Evolutionary conservation across 1,284 basidiomycete species (phyloP), one percentile per base, ranked within the genome.

Genomic region (Malassezia nana): DNA sequence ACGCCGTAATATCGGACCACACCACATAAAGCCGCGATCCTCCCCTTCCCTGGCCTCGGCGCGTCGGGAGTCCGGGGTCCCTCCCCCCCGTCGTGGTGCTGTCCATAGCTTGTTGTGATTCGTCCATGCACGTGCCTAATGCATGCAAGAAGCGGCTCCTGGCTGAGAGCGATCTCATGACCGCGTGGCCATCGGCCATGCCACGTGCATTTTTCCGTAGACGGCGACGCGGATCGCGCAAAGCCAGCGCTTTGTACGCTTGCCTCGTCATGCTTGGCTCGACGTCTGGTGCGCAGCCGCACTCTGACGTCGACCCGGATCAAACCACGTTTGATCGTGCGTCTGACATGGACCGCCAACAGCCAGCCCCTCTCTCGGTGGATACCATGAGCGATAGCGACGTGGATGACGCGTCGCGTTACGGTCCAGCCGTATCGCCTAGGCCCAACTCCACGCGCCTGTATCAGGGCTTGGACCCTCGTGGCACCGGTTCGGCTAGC

Each of bases 401-500:
- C 16, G 26, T 42, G 40, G 40, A 42, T 6, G 40, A 38, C 10
- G 35, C 35, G 18, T 18, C 35, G n/a, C 42, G 29, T 8, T 8
- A 25, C n/a, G 40, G 24, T 25, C 38, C 24, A n/a, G 24, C 48
- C 12, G 38, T 22, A 13, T 24, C 42, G 18, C 35, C 31, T 3
- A 35, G 42, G 38, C 29, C 18, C 24, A 4, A 12, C 3, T 28
- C 40, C 15, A 31, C 45, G 33, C 52, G 46, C n/a, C 40, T 55
- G 26, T 55, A 55, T 33, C 31, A 31, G 3, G 22, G 32, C 9
- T 25, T 45, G 41, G 20, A 32, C 4, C 30, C 41, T n/a, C 50
- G 44, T 15, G 26, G 26, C 22, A 32, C 43, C 8, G 18, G 35
- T 18, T 22, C 32, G 4, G 52, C 52, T 6, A 42, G 39, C 45